Evolutionary conservation across 148 eudicot species (phyloP).

Genomic region (Bassia scoparia): DNA sequence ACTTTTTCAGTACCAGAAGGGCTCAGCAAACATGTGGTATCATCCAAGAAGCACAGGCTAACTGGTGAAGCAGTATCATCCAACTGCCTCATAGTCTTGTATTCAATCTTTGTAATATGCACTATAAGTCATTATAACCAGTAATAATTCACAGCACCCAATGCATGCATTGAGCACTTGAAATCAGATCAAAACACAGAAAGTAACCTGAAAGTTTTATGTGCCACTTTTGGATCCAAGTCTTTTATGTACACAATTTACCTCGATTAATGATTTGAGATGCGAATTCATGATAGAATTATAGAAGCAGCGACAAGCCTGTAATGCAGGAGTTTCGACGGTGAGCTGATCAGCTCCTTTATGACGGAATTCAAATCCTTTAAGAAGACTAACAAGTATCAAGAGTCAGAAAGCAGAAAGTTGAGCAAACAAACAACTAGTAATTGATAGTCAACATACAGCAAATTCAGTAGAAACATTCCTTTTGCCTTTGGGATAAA

Average conservation of each 20-base stretch:
- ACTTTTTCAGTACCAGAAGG: conserved; percentile 70
- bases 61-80: conserved; percentile 50
- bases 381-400: not conserved
- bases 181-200: not conserved
- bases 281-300: too few species aligned
- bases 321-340: not conserved
- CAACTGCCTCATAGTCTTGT: not conserved
- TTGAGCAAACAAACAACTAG: not conserved
- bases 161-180: not conserved
- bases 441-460: not conserved
- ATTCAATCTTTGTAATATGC: not conserved
- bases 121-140: not conserved
- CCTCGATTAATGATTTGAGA: not conserved
- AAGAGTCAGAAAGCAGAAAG: not conserved
- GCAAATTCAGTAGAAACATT: not conserved
- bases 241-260: not conserved
- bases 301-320: not conserved
- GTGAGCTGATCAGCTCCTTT: not conserved
- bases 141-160: not conserved
- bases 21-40: conserved; percentile 67
- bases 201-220: not conserved
- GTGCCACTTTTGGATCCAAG: not conserved
- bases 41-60: conserved; percentile 85
- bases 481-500: not conserved
- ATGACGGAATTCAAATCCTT: not conserved